Evolutionary conservation across 2,329 filamentous ascomycete species (phyloP).

Genomic region (Paecilomyces formosus): DNA sequence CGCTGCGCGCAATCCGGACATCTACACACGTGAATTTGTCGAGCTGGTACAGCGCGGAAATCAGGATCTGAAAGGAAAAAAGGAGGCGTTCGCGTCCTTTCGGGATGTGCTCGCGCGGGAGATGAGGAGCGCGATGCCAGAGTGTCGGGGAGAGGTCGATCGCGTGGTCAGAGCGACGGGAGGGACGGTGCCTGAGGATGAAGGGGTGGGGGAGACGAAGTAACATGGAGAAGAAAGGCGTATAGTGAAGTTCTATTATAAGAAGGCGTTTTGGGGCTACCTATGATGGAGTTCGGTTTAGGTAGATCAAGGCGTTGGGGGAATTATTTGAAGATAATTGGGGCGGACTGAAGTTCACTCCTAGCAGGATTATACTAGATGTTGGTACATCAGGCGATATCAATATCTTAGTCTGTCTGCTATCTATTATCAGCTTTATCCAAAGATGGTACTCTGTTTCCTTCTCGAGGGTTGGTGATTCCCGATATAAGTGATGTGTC

Average conservation of each 20-base stretch:
- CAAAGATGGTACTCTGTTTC: background rate
- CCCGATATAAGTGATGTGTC: background rate
- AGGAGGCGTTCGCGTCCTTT: constrained; percentile 52
- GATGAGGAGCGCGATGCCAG: constrained; percentile 52
- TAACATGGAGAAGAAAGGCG: background rate
- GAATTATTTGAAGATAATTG: background rate
- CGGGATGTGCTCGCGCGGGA: constrained; percentile 52
- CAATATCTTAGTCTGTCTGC: background rate
- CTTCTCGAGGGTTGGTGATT: background rate
- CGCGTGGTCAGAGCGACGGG: constrained; percentile 39
- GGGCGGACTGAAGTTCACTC: background rate
- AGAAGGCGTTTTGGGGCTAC: constrained; percentile 3
- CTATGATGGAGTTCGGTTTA: background rate
- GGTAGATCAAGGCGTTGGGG: background rate
- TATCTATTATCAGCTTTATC: background rate
- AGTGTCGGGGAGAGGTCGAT: constrained; percentile 47
- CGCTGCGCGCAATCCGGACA: constrained; percentile 56
- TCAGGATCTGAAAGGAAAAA: constrained; percentile 54
- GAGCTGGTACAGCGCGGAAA: constrained; percentile 57
- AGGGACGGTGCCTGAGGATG: constrained; percentile 5
- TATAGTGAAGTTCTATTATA: constrained; percentile 1
- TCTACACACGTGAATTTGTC: constrained; percentile 60
- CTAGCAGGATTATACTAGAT: background rate
- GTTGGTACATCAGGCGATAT: background rate
- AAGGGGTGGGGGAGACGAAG: background rate